phyloP scores from a whole-genome alignment of 2,329 filamentous ascomycete species.

The Exophiala dermatitidis region DNA sequence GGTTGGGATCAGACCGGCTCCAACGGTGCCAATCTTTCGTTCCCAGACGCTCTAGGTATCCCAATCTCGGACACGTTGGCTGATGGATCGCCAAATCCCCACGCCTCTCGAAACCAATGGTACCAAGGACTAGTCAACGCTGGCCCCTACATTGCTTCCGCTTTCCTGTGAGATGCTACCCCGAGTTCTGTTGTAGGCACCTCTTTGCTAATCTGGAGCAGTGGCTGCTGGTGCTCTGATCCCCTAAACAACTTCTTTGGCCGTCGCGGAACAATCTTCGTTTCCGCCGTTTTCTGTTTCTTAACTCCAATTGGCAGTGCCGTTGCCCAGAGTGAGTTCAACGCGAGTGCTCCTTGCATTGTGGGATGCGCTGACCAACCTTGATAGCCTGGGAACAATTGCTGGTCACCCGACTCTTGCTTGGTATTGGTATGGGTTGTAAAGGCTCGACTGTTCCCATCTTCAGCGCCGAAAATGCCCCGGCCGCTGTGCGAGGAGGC shows the following conservation, averaged over 20 bases:
- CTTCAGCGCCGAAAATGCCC: conserved; percentile 67
- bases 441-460: conserved; percentile 70
- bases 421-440: conserved; percentile 71
- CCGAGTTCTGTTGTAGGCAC: conserved; percentile 45
- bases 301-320: conserved; percentile 55
- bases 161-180: conserved; percentile 38
- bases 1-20: conserved; percentile 49
- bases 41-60: conserved; percentile 43
- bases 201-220: conserved; percentile 46
- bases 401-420: conserved; percentile 61
- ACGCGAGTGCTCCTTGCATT: background rate
- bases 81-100: conserved; percentile 27
- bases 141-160: conserved; percentile 45
- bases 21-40: conserved; percentile 48
- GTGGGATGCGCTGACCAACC: background rate
- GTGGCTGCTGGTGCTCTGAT: conserved; percentile 65
- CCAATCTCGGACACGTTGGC: conserved; percentile 28
- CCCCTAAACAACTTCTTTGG: conserved; percentile 65
- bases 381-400: conserved; percentile 55
- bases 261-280: conserved; percentile 59
- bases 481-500: conserved; percentile 62
- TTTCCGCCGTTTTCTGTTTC: conserved; percentile 53
- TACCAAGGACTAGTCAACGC: conserved; percentile 57
- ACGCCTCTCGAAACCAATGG: conserved; percentile 44
- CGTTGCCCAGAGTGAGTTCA: conserved; percentile 51